Evolutionary conservation across 2,329 filamentous ascomycete genomes (phyloP), one percentile per base, ranked within the genome.

Genomic region (Arthroderma sp.): DNA sequence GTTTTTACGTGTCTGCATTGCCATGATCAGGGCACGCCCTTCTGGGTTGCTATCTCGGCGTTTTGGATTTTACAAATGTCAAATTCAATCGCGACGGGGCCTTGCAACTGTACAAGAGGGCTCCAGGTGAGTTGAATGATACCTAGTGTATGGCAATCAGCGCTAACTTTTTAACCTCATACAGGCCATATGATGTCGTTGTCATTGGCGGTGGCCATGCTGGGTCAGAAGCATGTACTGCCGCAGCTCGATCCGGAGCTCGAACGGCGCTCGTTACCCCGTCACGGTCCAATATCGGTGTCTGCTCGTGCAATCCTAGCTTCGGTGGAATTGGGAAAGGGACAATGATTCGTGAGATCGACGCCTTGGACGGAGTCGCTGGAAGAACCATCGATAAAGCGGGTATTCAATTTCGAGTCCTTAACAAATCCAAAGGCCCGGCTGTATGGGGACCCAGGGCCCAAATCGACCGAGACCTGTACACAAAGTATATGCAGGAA

Each of bases 251-350:
- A 57, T 77, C 84, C 10, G 91, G 91, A 43, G 91, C 89, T 41
- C 80, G 81, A 56, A 96, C 91, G 36, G 89, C 83, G 1, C 75
- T 98, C 53, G 73, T 98, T 40, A 98, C 91, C 1, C 91, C 89
- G 2, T 86, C 83, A 48, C 65, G 86, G 47, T 81, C 88, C 48
- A 94, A 95, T 55, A 79, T 96, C 15, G 89, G 89, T 45, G 86
- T 91, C 29, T 96, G 89, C 68, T 95, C 88, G 32, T 96, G 89
- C 68, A 96, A 96, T 61, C 89, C 89, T 1, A 94, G 86, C 51
- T 94, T 98, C 59, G 91, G 91, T 34, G 91, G 91, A n/a, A 96
- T 98, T 54, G 91, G 91, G 38, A 98, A 98, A 62, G 91, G 91
- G 10, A 96, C 86, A 6, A 95, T 98, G 70, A 71, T 98, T 42